Conservation (phyloP, 2,329 filamentous ascomycete genomes). For the Anthostomella pinea region DNA sequence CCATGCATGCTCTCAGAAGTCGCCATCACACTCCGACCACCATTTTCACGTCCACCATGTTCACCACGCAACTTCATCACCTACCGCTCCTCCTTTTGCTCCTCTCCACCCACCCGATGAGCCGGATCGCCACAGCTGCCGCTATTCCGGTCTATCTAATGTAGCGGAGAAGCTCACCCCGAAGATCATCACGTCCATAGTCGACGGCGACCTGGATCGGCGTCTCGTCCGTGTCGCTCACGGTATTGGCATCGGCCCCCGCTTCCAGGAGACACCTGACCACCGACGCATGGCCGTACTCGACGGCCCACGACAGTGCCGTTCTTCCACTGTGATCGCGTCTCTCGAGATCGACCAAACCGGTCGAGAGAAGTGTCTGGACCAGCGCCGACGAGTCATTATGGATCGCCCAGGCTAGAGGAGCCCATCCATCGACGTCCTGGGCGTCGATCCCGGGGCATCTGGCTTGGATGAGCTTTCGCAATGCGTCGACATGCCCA, state of each 20-base stretch:
- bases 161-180: too few species aligned
- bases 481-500: conserved; percentile 25
- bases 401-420: conserved; percentile 34
- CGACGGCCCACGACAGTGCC: conserved; percentile 34
- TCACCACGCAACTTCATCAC: too few species aligned
- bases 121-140: too few species aligned
- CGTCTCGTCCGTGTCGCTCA: not conserved
- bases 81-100: too few species aligned
- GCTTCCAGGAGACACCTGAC: conserved; percentile 18
- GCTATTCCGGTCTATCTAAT: too few species aligned
- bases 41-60: too few species aligned
- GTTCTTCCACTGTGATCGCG: conserved; percentile 28
- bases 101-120: too few species aligned
- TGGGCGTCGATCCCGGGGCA: conserved; percentile 26
- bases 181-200: too few species aligned
- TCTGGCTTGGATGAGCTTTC: conserved; percentile 27
- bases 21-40: too few species aligned
- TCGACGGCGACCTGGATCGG: not conserved
- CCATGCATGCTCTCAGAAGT: too few species aligned
- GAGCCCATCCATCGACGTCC: conserved; percentile 36
- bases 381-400: conserved; percentile 24
- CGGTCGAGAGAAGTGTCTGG: conserved; percentile 28
- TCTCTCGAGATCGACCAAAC: conserved; percentile 30
- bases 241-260: conserved; percentile 12
- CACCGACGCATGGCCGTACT: conserved; percentile 31